These are phyloP conservation scores for Chamaenerion angustifolium DNA, from an alignment of 345 rosid genomes.

Conservation along the genomic window DNA sequence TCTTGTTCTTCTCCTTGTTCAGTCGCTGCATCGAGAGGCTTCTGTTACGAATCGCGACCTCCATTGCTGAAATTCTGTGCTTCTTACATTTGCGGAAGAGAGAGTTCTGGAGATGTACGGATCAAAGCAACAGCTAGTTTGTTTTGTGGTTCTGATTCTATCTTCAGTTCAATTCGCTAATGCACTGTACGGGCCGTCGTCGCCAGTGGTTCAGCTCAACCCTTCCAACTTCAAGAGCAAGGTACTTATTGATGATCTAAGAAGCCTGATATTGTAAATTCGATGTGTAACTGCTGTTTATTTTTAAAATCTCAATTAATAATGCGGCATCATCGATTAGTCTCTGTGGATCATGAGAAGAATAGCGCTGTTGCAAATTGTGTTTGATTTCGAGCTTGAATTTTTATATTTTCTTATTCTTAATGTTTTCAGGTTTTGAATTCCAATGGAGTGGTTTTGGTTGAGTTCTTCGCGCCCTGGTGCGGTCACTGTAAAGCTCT, in stretches of 20 bases:
- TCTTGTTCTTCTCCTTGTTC: constrained; percentile 4
- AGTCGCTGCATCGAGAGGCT: constrained; percentile 1
- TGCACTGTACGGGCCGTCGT: constrained; percentile 85
- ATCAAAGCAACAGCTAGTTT: constrained; percentile 17
- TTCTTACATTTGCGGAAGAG: constrained; percentile 11
- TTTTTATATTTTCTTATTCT: not conserved
- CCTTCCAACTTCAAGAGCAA: constrained; percentile 95
- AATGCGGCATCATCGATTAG: too few species aligned
- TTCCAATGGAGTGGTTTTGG: constrained; percentile 74
- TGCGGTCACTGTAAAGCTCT: constrained; percentile 94
- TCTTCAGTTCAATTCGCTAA: constrained; percentile 15
- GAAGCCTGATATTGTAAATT: too few species aligned
- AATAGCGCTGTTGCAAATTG: too few species aligned
- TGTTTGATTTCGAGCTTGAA: not conserved
- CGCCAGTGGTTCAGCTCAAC: constrained; percentile 90
- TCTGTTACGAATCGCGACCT: constrained; percentile 7
- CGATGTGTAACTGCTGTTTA: too few species aligned
- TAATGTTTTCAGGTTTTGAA: constrained; percentile 52
- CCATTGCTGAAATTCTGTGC: constrained; percentile 3
- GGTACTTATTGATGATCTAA: constrained; percentile 20
- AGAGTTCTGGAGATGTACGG: constrained; percentile 24
- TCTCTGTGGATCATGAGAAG: too few species aligned
- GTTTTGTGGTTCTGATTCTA: constrained; percentile 15
- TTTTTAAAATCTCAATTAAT: too few species aligned
- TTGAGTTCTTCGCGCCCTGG: constrained; percentile 99